Evolutionary conservation across 352 stramenopile genomes (phyloP), one percentile per base, ranked within the genome.

Genomic region (Phytophthora sansomeana): DNA sequence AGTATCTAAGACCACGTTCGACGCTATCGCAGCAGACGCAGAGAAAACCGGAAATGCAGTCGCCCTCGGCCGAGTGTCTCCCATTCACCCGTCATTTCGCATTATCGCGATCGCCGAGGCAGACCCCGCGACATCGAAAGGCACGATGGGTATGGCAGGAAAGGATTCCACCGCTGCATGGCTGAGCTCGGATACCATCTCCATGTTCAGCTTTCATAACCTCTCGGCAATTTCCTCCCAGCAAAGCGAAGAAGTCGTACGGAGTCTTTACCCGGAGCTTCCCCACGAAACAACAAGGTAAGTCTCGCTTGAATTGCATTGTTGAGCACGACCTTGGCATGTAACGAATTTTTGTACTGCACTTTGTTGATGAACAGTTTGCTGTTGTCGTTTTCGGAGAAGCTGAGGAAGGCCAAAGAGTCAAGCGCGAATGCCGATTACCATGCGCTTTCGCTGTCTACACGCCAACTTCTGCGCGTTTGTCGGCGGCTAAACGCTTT

Each of bases 71-170:
- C 72, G 74, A 24, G 73, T 97, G 5, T 75, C 78, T 24, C 58
- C 81, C 10, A 94, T 97, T 36, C 91, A 98, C 65, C 89, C 92
- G 7, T 92, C 87, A 10, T 98, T 98, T 68, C 85, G 91, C 16
- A 88, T 98, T 43, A 74, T 97, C 39, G 89, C 87, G 17, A 91
- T 98, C 41, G 92, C 83, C 1, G 83, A 92, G 39, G 80, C 78
- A 3, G 73, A 90, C 30, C 60, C 74, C 8, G 71, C 67, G 10
- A 80, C 58, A 3, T 73, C 73, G 8, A 81, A 79, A 33, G 68
- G 60, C 17, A 57, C 69, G 0, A 58, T 58, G 13, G 44, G 64
- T 2, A 60, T 77, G 5, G 56, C 67, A 24, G 77, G 80, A 11
- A 78, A 81, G 10, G 75, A 83, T 11, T 86, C 80, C 2, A 77